A percentile compares a stretch with the other conserved stretches of the same genome.
Evolutionary conservation across 768 basidiomycete genomes (phyloP).

Genomic region (Roridomyces roridus): DNA sequence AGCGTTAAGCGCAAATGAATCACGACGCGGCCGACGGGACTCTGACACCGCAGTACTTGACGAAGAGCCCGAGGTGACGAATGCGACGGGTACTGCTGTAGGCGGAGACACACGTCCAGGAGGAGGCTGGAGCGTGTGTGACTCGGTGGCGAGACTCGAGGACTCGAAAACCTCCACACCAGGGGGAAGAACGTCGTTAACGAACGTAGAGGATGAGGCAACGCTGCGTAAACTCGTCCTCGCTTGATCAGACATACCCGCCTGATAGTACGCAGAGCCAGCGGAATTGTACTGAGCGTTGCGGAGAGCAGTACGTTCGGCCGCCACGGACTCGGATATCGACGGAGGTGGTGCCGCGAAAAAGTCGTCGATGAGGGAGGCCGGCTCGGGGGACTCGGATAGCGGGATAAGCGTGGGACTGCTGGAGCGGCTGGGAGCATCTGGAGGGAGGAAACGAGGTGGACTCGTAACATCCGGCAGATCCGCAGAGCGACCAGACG

Average conservation of each 20-base stretch:
- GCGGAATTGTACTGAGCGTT: slow-evolving; percentile 50
- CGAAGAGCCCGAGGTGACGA: slow-evolving; percentile 14
- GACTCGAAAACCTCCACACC: slow-evolving; percentile 19
- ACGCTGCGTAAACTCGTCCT: slow-evolving; percentile 4
- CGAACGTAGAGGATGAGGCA: slow-evolving; percentile 9
- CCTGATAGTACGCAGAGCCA: slow-evolving; percentile 42
- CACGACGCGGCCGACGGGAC: background rate
- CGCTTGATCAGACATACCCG: background rate
- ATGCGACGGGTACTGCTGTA: background rate
- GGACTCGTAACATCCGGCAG: slow-evolving; percentile 11
- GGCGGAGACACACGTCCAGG: background rate
- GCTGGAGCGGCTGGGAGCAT: slow-evolving; percentile 16
- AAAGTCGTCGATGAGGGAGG: slow-evolving; percentile 26
- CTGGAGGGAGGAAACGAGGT: slow-evolving; percentile 2
- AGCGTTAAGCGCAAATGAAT: background rate
- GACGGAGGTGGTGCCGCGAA: slow-evolving; percentile 32
- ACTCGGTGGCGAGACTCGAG: slow-evolving; percentile 14
- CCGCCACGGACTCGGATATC: slow-evolving; percentile 47
- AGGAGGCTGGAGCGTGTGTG: background rate
- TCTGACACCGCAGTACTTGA: slow-evolving; percentile 18
- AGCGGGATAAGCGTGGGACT: slow-evolving; percentile 24
- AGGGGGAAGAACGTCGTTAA: background rate
- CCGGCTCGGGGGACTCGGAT: slow-evolving; percentile 24
- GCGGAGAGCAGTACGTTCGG: slow-evolving; percentile 43
- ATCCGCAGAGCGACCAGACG: background rate